These are phyloP conservation scores for Isabelozyma pseudorhagii DNA, from an alignment of 805 yeast species.

Conservation along the genomic window DNA sequence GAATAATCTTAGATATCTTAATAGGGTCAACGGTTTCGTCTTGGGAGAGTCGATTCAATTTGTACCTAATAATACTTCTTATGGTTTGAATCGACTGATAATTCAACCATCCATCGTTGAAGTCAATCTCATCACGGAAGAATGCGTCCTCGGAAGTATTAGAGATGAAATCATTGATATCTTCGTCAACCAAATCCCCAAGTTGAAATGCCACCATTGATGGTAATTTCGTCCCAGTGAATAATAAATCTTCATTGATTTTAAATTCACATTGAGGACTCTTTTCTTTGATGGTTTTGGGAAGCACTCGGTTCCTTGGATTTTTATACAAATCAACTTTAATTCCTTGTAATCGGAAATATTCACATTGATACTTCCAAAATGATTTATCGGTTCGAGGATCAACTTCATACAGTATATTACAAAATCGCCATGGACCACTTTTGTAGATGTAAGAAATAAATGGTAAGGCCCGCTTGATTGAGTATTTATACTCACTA, in stretches of 20 bases:
- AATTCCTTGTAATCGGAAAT: slow-evolving; percentile 56
- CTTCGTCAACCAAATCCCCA: slow-evolving; percentile 72
- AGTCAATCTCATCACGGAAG: slow-evolving; percentile 33
- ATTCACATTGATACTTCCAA: slow-evolving; percentile 78
- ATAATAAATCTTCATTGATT: slow-evolving; percentile 44
- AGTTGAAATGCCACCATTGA: slow-evolving; percentile 70
- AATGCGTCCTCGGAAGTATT: slow-evolving; percentile 23
- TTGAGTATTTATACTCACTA: slow-evolving; percentile 34
- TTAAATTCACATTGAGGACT: slow-evolving; percentile 10
- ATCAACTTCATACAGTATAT: slow-evolving; percentile 73
- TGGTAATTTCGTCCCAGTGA: slow-evolving; percentile 72
- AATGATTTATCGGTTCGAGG: slow-evolving; percentile 56
- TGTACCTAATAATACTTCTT: slow-evolving; percentile 69
- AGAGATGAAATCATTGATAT: slow-evolving; percentile 45
- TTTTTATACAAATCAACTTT: slow-evolving; percentile 8
- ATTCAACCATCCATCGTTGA: slow-evolving; percentile 79
- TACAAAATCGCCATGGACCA: slow-evolving; percentile 95
- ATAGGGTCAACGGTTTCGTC: slow-evolving; percentile 43
- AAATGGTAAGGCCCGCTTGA: slow-evolving; percentile 80
- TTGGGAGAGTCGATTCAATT: slow-evolving; percentile 58
- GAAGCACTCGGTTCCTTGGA: slow-evolving; percentile 15
- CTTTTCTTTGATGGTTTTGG: slow-evolving; percentile 19
- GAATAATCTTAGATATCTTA: slow-evolving; percentile 42
- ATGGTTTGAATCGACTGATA: slow-evolving; percentile 59
- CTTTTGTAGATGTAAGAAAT: slow-evolving; percentile 76